Evolutionary conservation across 371 early-diverging fungal species (phyloP), one percentile per base, ranked within the genome.

Genomic region (Funneliformis caledonium): DNA sequence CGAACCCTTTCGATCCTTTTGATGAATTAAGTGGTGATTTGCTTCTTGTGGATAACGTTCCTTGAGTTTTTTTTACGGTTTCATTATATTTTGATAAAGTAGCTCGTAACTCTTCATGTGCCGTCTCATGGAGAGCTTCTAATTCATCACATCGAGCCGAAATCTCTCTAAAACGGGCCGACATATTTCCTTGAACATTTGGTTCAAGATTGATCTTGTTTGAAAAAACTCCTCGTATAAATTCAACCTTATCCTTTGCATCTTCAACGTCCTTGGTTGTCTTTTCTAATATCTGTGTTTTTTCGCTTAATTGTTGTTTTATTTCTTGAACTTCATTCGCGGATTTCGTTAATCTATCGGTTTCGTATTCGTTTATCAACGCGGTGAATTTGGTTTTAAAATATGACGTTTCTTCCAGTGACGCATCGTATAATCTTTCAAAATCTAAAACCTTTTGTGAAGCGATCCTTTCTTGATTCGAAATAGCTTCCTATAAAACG

Each of bases 361-460:
- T 82, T 61, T 82, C 83, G 16, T 82, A 83, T 62, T 78, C 81
- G 69, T 76, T 87, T 76, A 80, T 81, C 82, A 68, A 83, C 42
- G 82, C 86, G 69, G 72, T 86, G 60, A 77, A 83, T 83, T 90
- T 90, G 31, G 87, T 85, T 80, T 89, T 89, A 67, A 89, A 86
- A 65, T 90, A 89, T 3, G 89, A 89, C 0, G 91, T 89, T 48
- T 90, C 91, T 77, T 90, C 88, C 33, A 89, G 82, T 0, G 91
- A 88, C 31, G 88, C 89, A 0, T 88, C 87, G 37, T 88, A 84
- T 82, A 88, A 83, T 12, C 87, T 85, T 77, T 91, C 91, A 1
- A 89, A 89, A 52, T 89, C 87, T 31, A 76, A 72, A 9, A 89
- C 85, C 72, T 87, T 88, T 68, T 84, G 80, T 2, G 89, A 88